A percentile compares a stretch with the other conserved stretches of the same genome.
These are phyloP conservation scores for Globisporangium yorkense DNA, from an alignment of 352 stramenopile species.

Conservation along the genomic window DNA sequence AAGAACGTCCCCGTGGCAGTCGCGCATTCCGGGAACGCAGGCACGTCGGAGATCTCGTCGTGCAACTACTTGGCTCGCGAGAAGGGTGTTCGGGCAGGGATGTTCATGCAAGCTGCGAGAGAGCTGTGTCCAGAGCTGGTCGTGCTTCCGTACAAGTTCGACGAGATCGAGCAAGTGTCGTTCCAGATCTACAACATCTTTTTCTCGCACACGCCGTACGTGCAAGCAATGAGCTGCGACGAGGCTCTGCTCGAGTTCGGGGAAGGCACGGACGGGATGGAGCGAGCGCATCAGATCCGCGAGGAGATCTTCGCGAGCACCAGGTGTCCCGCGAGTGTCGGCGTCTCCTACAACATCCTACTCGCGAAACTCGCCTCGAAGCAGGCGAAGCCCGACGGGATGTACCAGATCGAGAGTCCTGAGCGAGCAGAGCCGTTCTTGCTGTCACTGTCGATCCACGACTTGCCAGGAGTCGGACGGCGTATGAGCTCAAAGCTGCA, in stretches of 20 bases:
- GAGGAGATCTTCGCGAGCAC: conserved; percentile 71
- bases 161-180: conserved; percentile 86
- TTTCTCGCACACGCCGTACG: conserved; percentile 78
- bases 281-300: conserved; percentile 67
- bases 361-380: conserved; percentile 92
- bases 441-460: conserved; percentile 47
- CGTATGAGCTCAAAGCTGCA: conserved; percentile 63
- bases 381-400: conserved; percentile 90
- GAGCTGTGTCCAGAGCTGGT: conserved; percentile 89
- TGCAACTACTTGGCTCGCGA: conserved; percentile 94
- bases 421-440: conserved; percentile 61
- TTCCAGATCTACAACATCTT: conserved; percentile 92
- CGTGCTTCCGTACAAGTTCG: conserved; percentile 94
- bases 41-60: conserved; percentile 90
- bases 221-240: conserved; percentile 95
- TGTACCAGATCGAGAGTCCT: conserved; percentile 46
- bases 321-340: conserved; percentile 90
- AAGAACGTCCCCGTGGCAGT: conserved; percentile 85
- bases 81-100: conserved; percentile 89
- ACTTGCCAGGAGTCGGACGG: conserved; percentile 80
- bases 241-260: conserved; percentile 92
- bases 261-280: conserved; percentile 43
- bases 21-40: conserved; percentile 75
- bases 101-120: conserved; percentile 93
- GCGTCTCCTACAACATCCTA: conserved; percentile 91